Base-by-base conservation (phyloP, 495 filamentous ascomycete species). In the Aspergillus conjunctus region DNA sequence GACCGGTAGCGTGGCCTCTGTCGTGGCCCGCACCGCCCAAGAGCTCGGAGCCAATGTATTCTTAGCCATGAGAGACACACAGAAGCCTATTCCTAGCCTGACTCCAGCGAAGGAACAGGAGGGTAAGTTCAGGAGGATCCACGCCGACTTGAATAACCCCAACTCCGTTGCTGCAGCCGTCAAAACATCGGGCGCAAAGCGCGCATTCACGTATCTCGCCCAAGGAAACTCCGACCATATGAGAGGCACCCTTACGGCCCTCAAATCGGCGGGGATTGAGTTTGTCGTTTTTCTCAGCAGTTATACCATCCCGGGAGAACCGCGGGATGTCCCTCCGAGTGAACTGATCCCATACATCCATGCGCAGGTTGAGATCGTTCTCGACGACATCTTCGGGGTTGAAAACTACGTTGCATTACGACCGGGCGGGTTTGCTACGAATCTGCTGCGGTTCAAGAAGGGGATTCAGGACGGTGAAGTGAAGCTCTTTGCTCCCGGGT, bases 71-170 rank as follows among this genome's bases (percentile, higher is more conserved):
- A 12, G 43, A 15, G 43, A 46, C 18, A 46, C 43, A 1, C 3
- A 15, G 18, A 46, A 46, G 43, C 3, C 5, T 17, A 46, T 46
- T 18, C 43, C 43, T 3, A 17, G 43, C 18, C 18, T 46, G 17
- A 20, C 15, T 17, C 15, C 43, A 20, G 8, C 15, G 17, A 8
- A 46, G 9, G 43, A 46, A 46, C 43, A 17, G 17, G 43, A 15
- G 3, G 43, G 15, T 8, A 9, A 8, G 15, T 46, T 46, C 18
- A 20, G 18, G 18, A 46, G 43, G 18, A 18, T 46, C 18, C 43
- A 46, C 15, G 43, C 43, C 43, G 43, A 46, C 43, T 20, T 46
- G 43, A 46, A n/a, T 8, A 46, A 46, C 43, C 43, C 43, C 43
- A 17, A 46, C 43, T 46, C 43, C 15, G 43, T 46, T 18, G 43